Percentiles rank a stretch among this genome's conserved stretches.
These are phyloP conservation scores for Penicillium sp. DNA, from an alignment of 2,329 filamentous ascomycete genomes.

Conservation along the genomic window DNA sequence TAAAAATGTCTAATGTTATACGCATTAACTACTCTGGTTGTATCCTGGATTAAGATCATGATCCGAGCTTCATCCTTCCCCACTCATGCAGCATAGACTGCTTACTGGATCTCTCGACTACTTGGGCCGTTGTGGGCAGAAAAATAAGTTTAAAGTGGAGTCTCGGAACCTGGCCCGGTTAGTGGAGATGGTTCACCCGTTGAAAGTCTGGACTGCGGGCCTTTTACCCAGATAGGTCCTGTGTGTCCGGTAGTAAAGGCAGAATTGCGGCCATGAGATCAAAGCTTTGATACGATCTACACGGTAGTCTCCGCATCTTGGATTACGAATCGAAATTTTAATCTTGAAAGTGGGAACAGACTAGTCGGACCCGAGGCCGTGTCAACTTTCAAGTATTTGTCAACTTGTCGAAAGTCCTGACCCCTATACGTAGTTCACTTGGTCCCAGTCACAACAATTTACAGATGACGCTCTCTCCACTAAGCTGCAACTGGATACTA, in stretches of 20 bases:
- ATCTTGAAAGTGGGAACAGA: not conserved
- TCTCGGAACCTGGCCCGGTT: conserved; percentile 4
- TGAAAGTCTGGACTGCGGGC: not conserved
- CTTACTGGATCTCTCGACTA: not conserved
- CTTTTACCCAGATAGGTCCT: not conserved
- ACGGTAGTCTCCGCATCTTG: no score
- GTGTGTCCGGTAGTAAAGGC: no score
- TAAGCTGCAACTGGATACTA: not conserved
- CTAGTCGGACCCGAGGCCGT: not conserved
- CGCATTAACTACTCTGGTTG: no score
- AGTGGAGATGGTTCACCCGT: not conserved
- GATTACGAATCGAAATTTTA: not conserved
- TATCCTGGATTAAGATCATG: not conserved
- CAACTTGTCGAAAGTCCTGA: not conserved
- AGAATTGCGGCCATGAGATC: no score
- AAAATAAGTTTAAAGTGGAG: not conserved
- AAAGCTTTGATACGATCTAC: no score
- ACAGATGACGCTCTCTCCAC: conserved; percentile 1
- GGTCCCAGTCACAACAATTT: not conserved
- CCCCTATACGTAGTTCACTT: not conserved
- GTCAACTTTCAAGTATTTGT: not conserved
- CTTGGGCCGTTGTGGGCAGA: no score
- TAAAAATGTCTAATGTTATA: no score
- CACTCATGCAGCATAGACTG: conserved; percentile 4
- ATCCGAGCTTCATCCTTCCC: conserved; percentile 4